Evolutionary conservation across 78 protist species (phyloP), one percentile per base, ranked within the genome.

Genomic region (Dictyostelium firmibasis): DNA sequence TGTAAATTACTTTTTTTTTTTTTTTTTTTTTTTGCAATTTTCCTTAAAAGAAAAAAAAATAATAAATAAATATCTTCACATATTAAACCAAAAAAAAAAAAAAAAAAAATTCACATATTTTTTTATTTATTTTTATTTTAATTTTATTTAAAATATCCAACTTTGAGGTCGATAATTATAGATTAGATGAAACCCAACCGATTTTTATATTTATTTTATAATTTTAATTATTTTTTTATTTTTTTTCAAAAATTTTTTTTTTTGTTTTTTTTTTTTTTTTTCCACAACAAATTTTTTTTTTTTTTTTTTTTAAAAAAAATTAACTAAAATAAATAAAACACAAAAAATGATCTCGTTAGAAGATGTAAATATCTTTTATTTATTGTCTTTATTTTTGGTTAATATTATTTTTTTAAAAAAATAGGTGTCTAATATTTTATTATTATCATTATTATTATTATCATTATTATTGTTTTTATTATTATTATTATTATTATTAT

Each of bases 341-440:
- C n/a, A 47, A 27, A 83, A 67, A 60, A 67, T 67, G 88, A 83
- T 83, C 27, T 83, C 88, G 41, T 5, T 83, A 9, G 81, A 83
- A 36, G 88, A 83, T 83, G 88, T 83, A 83, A 64, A 70, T 31
- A 83, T 62, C 29, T n/a, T 25, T 64, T 27, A 16, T 6, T 62
- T 25, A 62, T 62, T 9, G 33, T 62, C 25, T 20, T 62, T 25
- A 9, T 62, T 25, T 25, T 62, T 16, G 3, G n/a, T 67, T 67
- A 25, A 9, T 25, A 41, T 83, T 9, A 23, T 31, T 38, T 38
- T 16, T 36, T n/a, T 2, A 18, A 13, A 74, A 35, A 35, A 18
- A 33, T n/a, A n/a, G n/a, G 6, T 74, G 0, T 18, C 29, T 27
- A 33, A 77, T 38, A 10, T n/a, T n/a, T n/a, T n/a, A 1, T 75